These are phyloP conservation scores for Trichophyton benhamiae DNA, from an alignment of 2,329 filamentous ascomycete genomes.

Conservation along the genomic window DNA sequence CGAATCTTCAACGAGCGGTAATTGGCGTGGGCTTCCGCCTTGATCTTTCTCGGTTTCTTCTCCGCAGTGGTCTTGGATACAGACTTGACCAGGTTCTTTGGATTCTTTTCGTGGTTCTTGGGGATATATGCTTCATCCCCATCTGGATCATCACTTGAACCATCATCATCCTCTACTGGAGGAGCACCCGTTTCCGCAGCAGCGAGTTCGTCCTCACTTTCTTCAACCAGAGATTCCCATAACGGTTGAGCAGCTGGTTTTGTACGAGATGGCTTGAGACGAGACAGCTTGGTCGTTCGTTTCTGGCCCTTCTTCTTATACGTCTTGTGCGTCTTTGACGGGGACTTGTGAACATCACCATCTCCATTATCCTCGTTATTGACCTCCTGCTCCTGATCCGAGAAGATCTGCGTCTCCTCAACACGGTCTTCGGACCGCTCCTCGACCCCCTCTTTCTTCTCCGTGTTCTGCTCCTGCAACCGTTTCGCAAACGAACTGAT, in stretches of 20 bases:
- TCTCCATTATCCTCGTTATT: constrained; percentile 21
- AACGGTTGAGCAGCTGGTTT: constrained; percentile 22
- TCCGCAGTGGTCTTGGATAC: neutral
- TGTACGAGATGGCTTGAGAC: constrained; percentile 30
- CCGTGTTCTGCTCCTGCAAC: constrained; percentile 31
- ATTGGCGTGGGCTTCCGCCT: constrained; percentile 37
- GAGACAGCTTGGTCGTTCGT: constrained; percentile 34
- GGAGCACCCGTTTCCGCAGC: constrained; percentile 6
- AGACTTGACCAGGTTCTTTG: constrained; percentile 1
- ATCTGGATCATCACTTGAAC: constrained; percentile 18
- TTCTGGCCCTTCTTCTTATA: constrained; percentile 38
- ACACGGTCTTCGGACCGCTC: constrained; percentile 32
- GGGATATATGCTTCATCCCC: constrained; percentile 22
- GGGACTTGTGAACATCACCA: neutral
- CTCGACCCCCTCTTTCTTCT: constrained; percentile 33
- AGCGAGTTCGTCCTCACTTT: constrained; percentile 20
- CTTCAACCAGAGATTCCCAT: constrained; percentile 12
- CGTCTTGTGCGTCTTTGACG: neutral
- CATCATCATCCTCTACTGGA: neutral
- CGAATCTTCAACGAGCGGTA: constrained; percentile 38
- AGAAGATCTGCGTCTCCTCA: constrained; percentile 16
- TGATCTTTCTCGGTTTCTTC: constrained; percentile 27
- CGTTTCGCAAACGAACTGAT: constrained; percentile 30
- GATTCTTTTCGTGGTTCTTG: neutral
- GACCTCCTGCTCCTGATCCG: constrained; percentile 19